Conservation (phyloP, 164 flowering plant genomes). For the Tetrastigma voinierianum region DNA sequence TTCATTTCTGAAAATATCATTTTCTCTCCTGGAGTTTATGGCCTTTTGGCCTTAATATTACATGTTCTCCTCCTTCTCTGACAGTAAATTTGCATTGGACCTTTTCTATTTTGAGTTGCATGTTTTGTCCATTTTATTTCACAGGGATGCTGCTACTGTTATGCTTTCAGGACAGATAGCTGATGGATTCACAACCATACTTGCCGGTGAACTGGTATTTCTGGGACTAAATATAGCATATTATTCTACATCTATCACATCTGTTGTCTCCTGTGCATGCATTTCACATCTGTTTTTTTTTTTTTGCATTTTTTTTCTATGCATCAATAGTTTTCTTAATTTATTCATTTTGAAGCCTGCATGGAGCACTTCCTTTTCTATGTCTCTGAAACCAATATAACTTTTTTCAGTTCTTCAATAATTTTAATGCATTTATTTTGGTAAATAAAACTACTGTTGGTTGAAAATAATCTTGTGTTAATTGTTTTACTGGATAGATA, state of each 20-base stretch:
- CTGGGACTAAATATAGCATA: too few relatives aligned
- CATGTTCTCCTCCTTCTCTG: background rate
- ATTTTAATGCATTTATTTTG: background rate
- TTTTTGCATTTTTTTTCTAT: background rate
- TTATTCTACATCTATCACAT: background rate
- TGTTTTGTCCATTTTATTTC: conserved; percentile 5
- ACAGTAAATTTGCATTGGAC: background rate
- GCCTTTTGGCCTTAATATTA: too few relatives aligned
- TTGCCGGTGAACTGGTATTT: conserved; percentile 89
- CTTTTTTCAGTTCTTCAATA: background rate
- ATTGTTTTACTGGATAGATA: conserved; percentile 46
- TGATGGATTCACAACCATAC: conserved; percentile 76
- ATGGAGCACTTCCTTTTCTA: background rate
- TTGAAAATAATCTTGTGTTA: conserved; percentile 10
- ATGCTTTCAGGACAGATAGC: conserved; percentile 95
- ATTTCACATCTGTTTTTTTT: background rate
- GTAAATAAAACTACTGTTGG: background rate
- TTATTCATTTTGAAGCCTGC: background rate
- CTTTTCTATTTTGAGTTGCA: background rate
- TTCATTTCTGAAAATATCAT: too few relatives aligned
- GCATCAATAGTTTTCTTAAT: background rate
- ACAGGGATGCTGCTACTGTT: conserved; percentile 77
- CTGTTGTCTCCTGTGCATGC: background rate
- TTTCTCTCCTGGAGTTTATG: too few relatives aligned
- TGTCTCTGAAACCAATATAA: background rate